A percentile compares a stretch with the other conserved stretches of the same genome.
Conservation (phyloP, 108 stramenopile species). For the Cylindrotheca fusiformis region DNA sequence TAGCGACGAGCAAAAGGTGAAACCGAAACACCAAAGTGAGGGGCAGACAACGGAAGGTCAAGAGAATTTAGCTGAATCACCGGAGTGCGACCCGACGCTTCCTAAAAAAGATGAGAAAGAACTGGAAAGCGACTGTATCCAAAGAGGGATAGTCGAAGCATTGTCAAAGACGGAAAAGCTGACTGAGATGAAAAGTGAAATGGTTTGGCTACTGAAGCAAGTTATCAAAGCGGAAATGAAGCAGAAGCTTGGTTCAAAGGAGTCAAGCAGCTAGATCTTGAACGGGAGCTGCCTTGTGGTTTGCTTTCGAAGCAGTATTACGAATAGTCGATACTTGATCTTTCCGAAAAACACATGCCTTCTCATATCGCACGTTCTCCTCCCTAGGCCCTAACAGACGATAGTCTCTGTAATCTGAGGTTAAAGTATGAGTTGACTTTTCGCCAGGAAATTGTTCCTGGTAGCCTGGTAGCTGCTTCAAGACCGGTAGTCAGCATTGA, state of each 20-base stretch:
- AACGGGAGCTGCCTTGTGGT: too few species aligned
- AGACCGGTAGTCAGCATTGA: slow-evolving; percentile 98
- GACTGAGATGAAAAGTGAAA: slow-evolving; percentile 40
- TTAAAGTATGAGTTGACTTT: too few species aligned
- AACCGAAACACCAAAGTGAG: slow-evolving; percentile 22
- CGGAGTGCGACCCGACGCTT: not conserved
- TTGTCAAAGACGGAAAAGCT: slow-evolving; percentile 36
- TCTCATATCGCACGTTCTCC: too few species aligned
- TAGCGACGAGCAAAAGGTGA: slow-evolving; percentile 18
- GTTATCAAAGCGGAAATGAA: slow-evolving; percentile 51
- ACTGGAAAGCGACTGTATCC: slow-evolving; percentile 8
- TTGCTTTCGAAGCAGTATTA: too few species aligned
- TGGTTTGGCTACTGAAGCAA: slow-evolving; percentile 55
- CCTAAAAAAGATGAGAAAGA: not conserved
- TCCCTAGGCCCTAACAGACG: too few species aligned
- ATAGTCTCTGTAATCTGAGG: too few species aligned
- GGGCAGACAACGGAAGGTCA: not conserved
- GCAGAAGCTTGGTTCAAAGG: too few species aligned
- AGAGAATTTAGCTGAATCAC: not conserved
- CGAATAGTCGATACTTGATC: too few species aligned
- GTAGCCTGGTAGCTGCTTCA: too few species aligned
- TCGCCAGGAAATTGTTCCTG: too few species aligned
- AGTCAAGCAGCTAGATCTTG: too few species aligned
- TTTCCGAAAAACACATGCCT: too few species aligned
- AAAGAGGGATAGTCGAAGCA: slow-evolving; percentile 26